phyloP scores from a whole-genome alignment of 306 rosid genomes.

The Cicer judaicum region DNA sequence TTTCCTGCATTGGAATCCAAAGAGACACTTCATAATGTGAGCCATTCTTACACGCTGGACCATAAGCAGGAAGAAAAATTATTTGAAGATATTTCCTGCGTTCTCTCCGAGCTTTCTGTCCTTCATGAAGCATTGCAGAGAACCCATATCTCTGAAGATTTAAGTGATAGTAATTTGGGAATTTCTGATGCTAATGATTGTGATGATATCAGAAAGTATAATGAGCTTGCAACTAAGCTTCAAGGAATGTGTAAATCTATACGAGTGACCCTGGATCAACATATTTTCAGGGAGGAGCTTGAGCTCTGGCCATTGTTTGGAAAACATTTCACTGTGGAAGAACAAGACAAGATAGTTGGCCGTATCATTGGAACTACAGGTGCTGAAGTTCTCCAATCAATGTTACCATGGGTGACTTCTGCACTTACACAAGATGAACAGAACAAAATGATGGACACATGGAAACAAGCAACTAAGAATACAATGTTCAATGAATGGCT shows the following conservation, averaged over 20 bases:
- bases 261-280: conserved; percentile 92
- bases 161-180: conserved; percentile 48
- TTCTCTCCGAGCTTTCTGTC: conserved; percentile 85
- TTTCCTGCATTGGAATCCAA: conserved; percentile 98
- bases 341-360: conserved; percentile 96
- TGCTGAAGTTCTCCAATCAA: conserved; percentile 99
- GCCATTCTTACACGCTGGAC: conserved; percentile 94
- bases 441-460: conserved; percentile 95
- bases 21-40: conserved; percentile 95
- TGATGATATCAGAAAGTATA: conserved; percentile 68
- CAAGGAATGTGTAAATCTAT: conserved; percentile 99
- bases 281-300: conserved; percentile 94
- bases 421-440: conserved; percentile 99
- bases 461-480: conserved; percentile 98
- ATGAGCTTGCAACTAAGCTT: conserved; percentile 91
- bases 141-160: conserved; percentile 50
- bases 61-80: conserved; percentile 95
- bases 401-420: conserved; percentile 99
- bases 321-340: conserved; percentile 91
- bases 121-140: conserved; percentile 73
- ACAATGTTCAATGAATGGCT: conserved; percentile 99
- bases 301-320: conserved; percentile 99
- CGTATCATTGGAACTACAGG: conserved; percentile 98
- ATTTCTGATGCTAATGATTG: conserved; percentile 49
- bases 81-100: conserved; percentile 83